phyloP scores from a whole-genome alignment of 2,329 filamentous ascomycete species.

The Helotiales sp. region DNA sequence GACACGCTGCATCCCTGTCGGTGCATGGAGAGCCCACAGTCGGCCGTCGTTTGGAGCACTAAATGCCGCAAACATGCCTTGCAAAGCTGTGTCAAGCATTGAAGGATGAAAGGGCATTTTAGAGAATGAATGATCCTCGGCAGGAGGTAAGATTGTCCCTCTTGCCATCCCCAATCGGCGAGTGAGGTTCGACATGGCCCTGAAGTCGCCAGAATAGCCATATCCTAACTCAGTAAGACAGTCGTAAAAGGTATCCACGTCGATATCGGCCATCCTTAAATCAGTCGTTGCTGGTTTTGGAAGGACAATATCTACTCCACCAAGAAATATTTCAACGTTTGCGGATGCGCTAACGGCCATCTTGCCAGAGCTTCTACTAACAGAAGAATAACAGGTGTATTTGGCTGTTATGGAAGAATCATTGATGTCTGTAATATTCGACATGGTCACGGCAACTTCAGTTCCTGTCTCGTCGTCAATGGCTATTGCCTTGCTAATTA shows the following conservation, averaged over 20 bases:
- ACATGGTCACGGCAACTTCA: too few species aligned
- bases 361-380: too few species aligned
- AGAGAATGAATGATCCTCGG: not conserved
- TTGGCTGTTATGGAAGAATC: too few species aligned
- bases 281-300: too few species aligned
- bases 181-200: not conserved
- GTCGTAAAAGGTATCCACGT: not conserved
- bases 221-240: not conserved
- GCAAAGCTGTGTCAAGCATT: constrained; percentile 57
- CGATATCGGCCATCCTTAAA: not conserved
- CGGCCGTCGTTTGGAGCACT: constrained; percentile 6
- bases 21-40: constrained; percentile 10
- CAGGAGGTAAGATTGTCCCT: not conserved
- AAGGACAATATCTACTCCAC: too few species aligned
- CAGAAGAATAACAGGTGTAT: too few species aligned
- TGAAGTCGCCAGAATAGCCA: not conserved
- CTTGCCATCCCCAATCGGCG: not conserved
- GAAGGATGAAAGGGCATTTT: constrained; percentile 44
- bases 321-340: too few species aligned
- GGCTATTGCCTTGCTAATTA: not conserved
- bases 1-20: constrained; percentile 8
- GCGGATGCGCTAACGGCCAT: too few species aligned
- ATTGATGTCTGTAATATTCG: too few species aligned
- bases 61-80: constrained; percentile 43
- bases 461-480: not conserved